These are phyloP conservation scores for Mortierella sp. DNA, from an alignment of 371 early-diverging fungal species.

Conservation along the genomic window DNA sequence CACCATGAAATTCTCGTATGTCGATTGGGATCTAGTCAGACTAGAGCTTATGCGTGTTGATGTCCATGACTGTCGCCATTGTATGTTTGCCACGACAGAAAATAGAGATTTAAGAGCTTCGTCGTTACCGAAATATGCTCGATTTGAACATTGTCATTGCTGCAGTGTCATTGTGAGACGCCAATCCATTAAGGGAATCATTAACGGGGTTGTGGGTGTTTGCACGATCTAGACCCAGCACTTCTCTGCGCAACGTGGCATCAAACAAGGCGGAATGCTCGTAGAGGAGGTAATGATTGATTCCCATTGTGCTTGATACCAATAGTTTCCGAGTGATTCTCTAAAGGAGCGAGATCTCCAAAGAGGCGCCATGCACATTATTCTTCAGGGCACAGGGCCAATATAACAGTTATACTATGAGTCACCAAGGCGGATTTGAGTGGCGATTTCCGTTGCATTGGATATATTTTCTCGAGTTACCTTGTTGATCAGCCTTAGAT, in stretches of 20 bases:
- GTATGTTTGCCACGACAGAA: slow-evolving; percentile 1
- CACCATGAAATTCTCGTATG: slow-evolving; percentile 1
- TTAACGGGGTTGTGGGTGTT: background rate
- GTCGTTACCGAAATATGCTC: slow-evolving; percentile 5
- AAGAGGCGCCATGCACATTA: background rate
- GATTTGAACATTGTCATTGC: slow-evolving; percentile 4
- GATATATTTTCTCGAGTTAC: background rate
- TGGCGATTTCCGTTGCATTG: background rate
- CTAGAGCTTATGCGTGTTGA: background rate
- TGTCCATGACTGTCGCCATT: background rate
- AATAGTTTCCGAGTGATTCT: background rate
- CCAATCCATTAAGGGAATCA: background rate
- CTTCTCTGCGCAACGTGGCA: slow-evolving; percentile 3
- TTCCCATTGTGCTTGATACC: background rate
- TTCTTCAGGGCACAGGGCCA: background rate
- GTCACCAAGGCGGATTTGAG: background rate
- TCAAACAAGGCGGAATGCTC: slow-evolving; percentile 1
- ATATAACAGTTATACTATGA: background rate
- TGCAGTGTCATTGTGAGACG: background rate
- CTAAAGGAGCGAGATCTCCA: background rate
- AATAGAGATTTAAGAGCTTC: background rate
- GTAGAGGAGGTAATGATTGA: background rate
- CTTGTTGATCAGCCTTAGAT: background rate
- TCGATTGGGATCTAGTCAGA: background rate
- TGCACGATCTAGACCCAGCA: background rate